A percentile compares a stretch with the other conserved stretches of the same genome.
Conservation (phyloP, 192 early-diverging fungal species). For the Radiomyces spectabilis region DNA sequence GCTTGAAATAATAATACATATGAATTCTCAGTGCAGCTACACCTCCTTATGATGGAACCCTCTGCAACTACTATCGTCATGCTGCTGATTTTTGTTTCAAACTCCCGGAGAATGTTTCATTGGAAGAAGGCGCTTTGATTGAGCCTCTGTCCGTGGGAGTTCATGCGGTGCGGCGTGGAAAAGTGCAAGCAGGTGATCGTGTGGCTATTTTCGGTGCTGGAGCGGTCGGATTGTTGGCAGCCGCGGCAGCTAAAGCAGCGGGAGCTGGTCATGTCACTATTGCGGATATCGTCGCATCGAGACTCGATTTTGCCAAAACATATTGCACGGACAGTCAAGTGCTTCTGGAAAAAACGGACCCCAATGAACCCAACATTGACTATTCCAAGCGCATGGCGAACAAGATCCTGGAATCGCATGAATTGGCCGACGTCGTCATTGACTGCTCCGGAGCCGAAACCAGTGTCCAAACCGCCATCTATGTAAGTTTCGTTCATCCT, state of each 20-base stretch:
- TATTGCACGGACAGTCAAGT: slow-evolving; percentile 25
- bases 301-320: slow-evolving; percentile 33
- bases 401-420: slow-evolving; percentile 11
- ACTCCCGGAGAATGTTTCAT: slow-evolving; percentile 27
- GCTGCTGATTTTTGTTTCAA: slow-evolving; percentile 38
- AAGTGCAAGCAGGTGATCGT: slow-evolving; percentile 24
- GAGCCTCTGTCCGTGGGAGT: slow-evolving; percentile 38
- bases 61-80: slow-evolving; percentile 34
- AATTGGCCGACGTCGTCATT: slow-evolving; percentile 28
- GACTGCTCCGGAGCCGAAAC: slow-evolving; percentile 36
- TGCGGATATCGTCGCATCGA: slow-evolving; percentile 19
- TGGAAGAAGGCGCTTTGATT: slow-evolving; percentile 35
- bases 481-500: slow-evolving; percentile 9
- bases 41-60: slow-evolving; percentile 36
- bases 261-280: slow-evolving; percentile 32
- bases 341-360: slow-evolving; percentile 6
- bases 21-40: slow-evolving; percentile 26
- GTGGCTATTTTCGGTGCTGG: slow-evolving; percentile 42
- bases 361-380: slow-evolving; percentile 25
- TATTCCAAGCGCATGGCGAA: slow-evolving; percentile 16
- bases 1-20: not conserved
- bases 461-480: slow-evolving; percentile 31
- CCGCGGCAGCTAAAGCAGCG: slow-evolving; percentile 34
- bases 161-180: slow-evolving; percentile 26
- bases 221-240: slow-evolving; percentile 30